Conservation (phyloP, 1,284 basidiomycete genomes). For the Moesziomyces sp. region DNA sequence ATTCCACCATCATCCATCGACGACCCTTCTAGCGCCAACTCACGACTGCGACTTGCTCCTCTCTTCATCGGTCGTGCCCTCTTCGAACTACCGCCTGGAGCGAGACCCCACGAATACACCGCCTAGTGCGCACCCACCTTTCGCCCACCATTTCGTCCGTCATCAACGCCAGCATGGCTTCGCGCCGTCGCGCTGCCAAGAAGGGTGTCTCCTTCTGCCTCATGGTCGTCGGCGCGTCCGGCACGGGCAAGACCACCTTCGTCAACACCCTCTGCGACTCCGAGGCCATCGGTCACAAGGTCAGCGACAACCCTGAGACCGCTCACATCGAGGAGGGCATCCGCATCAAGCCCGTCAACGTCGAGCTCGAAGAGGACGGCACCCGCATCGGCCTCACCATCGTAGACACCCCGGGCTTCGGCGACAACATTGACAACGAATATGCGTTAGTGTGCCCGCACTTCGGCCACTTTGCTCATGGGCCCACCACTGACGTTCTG, state of each 20-base stretch:
- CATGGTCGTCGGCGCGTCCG: slow-evolving; percentile 67
- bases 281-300: slow-evolving; percentile 75
- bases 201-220: slow-evolving; percentile 68
- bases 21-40: too few species aligned
- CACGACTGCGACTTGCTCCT: neutral
- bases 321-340: slow-evolving; percentile 95
- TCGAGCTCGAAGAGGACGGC: slow-evolving; percentile 98
- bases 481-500: neutral
- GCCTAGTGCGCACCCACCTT: neutral
- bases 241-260: slow-evolving; percentile 66
- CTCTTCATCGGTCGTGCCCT: neutral
- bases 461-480: neutral
- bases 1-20: too few species aligned
- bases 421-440: slow-evolving; percentile 99
- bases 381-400: slow-evolving; percentile 97
- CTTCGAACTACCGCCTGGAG: too few species aligned
- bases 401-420: slow-evolving; percentile 98
- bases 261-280: slow-evolving; percentile 68
- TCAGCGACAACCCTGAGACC: slow-evolving; percentile 84
- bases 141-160: slow-evolving; percentile 39
- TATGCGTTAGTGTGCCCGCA: slow-evolving; percentile 78
- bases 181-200: slow-evolving; percentile 64
- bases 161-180: slow-evolving; percentile 51
- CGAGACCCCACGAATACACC: neutral
- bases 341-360: slow-evolving; percentile 92